phyloP scores from a whole-genome alignment of 2,329 filamentous ascomycete species.

The Aspergillus phoenicis region DNA sequence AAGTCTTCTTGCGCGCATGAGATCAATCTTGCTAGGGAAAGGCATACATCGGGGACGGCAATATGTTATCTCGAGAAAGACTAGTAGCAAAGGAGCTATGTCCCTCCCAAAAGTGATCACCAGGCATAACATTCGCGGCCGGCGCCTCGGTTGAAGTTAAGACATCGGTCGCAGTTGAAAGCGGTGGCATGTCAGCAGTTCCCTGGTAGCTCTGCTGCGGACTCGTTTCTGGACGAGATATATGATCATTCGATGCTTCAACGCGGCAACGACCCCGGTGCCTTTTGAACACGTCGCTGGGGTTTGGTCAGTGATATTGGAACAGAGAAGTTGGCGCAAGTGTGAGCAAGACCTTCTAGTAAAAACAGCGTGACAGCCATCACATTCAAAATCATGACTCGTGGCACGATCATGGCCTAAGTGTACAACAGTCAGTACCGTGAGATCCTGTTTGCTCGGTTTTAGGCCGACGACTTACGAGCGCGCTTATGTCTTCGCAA shows the following conservation, averaged over 20 bases:
- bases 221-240: no score
- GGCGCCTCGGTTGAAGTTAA: no score
- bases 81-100: background rate
- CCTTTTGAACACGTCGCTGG: background rate
- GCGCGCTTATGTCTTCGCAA: conserved; percentile 8
- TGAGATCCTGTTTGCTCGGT: background rate
- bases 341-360: background rate
- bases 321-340: background rate
- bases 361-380: conserved; percentile 3
- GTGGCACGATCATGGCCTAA: background rate
- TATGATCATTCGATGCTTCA: no score
- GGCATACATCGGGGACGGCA: background rate
- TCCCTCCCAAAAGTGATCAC: background rate
- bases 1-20: background rate
- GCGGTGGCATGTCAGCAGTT: background rate
- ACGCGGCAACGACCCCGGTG: background rate
- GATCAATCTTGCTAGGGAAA: background rate
- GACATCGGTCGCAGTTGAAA: no score
- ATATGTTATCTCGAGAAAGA: background rate
- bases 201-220: background rate
- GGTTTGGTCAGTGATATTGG: no score
- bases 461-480: background rate
- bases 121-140: background rate
- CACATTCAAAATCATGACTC: background rate
- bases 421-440: background rate